Conservation (phyloP, 139 green algal genomes). For the Yamagishiella unicocca region DNA sequence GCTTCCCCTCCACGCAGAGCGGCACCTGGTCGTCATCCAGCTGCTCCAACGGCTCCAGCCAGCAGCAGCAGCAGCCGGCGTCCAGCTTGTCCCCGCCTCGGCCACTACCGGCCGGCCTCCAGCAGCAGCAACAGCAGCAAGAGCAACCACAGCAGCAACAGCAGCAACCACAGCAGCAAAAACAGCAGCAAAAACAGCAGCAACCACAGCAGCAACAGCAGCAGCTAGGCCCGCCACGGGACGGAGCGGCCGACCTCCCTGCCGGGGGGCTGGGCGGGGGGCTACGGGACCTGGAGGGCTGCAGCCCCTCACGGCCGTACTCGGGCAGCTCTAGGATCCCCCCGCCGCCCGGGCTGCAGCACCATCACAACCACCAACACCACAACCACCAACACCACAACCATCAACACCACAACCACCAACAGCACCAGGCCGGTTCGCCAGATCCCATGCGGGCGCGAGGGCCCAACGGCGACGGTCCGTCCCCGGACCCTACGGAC, state of each 20-base stretch:
- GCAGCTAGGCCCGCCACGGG: background rate
- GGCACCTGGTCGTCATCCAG: background rate
- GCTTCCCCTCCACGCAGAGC: too few relatives aligned
- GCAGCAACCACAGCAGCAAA: background rate
- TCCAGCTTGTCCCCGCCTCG: background rate
- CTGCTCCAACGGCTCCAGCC: background rate
- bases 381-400: background rate
- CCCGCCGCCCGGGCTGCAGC: background rate
- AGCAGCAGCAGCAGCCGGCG: background rate
- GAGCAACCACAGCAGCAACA: background rate
- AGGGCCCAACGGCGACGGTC: too few relatives aligned
- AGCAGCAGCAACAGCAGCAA: slow-evolving; percentile 11
- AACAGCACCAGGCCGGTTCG: too few relatives aligned
- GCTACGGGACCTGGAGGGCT: too few relatives aligned
- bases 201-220: background rate
- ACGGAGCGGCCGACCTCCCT: background rate
- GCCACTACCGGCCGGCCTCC: background rate
- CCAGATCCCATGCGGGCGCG: too few relatives aligned
- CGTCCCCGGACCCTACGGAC: too few relatives aligned
- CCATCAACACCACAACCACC: too few relatives aligned
- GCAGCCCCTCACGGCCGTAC: background rate
- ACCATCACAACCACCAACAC: background rate
- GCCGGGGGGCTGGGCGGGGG: too few relatives aligned
- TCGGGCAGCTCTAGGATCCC: background rate
- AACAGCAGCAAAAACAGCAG: background rate